Percentiles rank a stretch among this genome's conserved stretches.
phyloP scores from a whole-genome alignment of 1,139 yeast species.

The Eremothecium gossypii region DNA sequence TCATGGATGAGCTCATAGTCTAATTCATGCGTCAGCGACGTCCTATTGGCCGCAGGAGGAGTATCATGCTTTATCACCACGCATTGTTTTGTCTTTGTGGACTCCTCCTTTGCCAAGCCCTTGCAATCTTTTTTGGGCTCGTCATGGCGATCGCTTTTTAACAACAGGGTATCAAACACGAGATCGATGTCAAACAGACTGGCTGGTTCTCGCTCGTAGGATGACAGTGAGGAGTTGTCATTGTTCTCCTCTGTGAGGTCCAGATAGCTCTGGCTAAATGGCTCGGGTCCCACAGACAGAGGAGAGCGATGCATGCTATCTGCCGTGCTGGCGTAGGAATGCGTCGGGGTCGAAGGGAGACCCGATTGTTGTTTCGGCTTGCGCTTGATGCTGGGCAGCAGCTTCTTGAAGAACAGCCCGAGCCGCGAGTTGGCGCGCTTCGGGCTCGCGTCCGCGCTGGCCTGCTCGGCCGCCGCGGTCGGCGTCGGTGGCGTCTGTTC shows the following conservation, averaged over 20 bases:
- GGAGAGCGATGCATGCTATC: too few relatives aligned
- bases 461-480: too few relatives aligned
- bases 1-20: conserved; percentile 15
- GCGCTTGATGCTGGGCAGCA: too few relatives aligned
- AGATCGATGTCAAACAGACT: conserved; percentile 21
- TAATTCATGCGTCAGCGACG: conserved; percentile 5
- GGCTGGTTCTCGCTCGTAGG: background rate
- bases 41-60: conserved; percentile 1
- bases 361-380: too few relatives aligned
- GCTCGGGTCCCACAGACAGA: too few relatives aligned
- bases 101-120: background rate
- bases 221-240: background rate
- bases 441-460: too few relatives aligned
- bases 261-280: too few relatives aligned
- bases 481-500: too few relatives aligned
- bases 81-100: background rate
- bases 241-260: background rate
- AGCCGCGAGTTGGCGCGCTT: too few relatives aligned
- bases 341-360: too few relatives aligned
- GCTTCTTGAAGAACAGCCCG: too few relatives aligned
- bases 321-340: too few relatives aligned
- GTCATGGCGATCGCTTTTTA: conserved; percentile 15
- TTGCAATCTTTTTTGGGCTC: background rate
- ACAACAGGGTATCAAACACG: conserved; percentile 22
- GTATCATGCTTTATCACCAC: background rate